Evolutionary conservation across 805 yeast species (phyloP).

Genomic region (Cyberlindnera japonica): DNA sequence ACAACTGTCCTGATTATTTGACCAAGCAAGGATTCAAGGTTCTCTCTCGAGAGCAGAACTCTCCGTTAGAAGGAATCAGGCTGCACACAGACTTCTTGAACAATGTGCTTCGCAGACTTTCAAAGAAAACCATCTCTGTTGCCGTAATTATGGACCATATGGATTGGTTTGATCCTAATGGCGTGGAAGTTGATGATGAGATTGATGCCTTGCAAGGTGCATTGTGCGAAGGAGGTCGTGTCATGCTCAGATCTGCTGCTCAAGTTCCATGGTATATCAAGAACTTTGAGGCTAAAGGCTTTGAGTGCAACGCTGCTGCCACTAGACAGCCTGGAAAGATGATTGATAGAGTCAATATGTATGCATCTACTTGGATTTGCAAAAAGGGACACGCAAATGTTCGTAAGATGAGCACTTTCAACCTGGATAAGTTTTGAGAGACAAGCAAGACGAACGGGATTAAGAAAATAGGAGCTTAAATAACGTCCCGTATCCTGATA

Average conservation of each 20-base stretch:
- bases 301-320: constrained; percentile 65
- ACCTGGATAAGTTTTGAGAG: neutral
- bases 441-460: no score
- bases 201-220: constrained; percentile 61
- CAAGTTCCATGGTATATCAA: constrained; percentile 73
- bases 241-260: constrained; percentile 72
- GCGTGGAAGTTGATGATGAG: constrained; percentile 61
- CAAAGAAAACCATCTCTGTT: constrained; percentile 60
- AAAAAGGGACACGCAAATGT: constrained; percentile 29
- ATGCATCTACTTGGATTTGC: constrained; percentile 86
- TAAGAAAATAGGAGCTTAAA: no score
- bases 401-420: constrained; percentile 25
- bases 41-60: constrained; percentile 37
- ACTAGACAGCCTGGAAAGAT: constrained; percentile 58
- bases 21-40: constrained; percentile 53
- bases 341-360: constrained; percentile 82
- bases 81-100: constrained; percentile 76
- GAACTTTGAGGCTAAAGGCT: constrained; percentile 65
- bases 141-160: constrained; percentile 88
- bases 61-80: constrained; percentile 67
- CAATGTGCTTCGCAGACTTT: constrained; percentile 67
- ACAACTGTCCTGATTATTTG: constrained; percentile 75
- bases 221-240: constrained; percentile 65
- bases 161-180: constrained; percentile 82
- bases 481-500: no score